Base-by-base conservation (phyloP, 305 asterid species). In the Andrographis paniculata region DNA sequence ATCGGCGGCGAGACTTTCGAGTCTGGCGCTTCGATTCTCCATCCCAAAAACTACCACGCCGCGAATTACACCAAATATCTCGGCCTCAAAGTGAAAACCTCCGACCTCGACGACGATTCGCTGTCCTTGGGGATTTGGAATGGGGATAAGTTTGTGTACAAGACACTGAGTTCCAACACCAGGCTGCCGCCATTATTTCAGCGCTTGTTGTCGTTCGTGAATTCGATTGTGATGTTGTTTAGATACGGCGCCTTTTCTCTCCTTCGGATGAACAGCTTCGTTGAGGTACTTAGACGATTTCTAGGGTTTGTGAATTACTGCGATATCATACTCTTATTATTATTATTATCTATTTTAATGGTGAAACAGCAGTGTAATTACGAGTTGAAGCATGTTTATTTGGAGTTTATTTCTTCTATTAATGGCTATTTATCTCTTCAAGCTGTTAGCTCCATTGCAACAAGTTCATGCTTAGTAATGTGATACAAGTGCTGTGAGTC, bases 11-110 rank as follows among this genome's bases (percentile, higher is more conserved):
- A 85, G 35, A 82, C 82, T 15, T 89, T 85, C 59, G 98, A 89
- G 70, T 88, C 98, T 20, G 98, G 98, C 28, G 98, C 68, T 15
- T 85, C 96, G 37, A 75, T 89, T 69, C 82, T 89, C 45, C 98
- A 89, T 40, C 95, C 98, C n/a, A 86, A 86, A 53, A 89, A 89
- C 78, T 78, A 80, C 74, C 74, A 80, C 66, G 84, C 73, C 31
- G 20, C 63, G 62, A 80, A 78, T 48, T 86, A 62, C 63, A 70
- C 88, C 1, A 68, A 57, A 37, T 61, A 52, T 30, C 74, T 89
- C 36, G 61, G 70, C 38, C 91, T 85, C 28, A 52, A 51, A 1
- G 61, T 70, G 13, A 73, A 60, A 10, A 27, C 44, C 31, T 82
- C 92, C 4, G 52, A 75, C 37, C 56, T 53, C 53, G 49, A 64